A percentile compares a stretch with the other conserved stretches of the same genome.
Conservation (phyloP, 768 basidiomycete genomes). For the Pulveroboletus sp. region DNA sequence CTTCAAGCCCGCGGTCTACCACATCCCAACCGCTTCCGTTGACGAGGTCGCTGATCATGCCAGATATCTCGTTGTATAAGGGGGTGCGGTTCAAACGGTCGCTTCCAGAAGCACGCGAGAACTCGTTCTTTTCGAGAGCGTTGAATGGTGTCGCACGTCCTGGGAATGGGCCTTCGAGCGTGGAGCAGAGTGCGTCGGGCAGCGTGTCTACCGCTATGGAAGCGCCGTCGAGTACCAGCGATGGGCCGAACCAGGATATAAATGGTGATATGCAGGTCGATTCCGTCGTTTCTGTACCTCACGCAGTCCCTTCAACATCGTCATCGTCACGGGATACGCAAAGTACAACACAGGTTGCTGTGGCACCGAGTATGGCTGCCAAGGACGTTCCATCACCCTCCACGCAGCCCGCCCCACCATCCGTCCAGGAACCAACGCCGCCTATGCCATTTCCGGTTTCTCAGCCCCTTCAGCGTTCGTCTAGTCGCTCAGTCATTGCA, state of each 20-base stretch:
- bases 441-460: not conserved
- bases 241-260: not conserved
- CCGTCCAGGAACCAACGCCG: not conserved
- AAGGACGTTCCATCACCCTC: not conserved
- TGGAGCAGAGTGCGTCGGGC: not conserved
- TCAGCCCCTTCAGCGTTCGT: not conserved
- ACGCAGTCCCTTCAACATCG: not conserved
- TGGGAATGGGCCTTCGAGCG: not conserved
- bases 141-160: slow-evolving; percentile 2
- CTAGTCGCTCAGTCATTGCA: slow-evolving; percentile 15
- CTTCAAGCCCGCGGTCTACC: not conserved
- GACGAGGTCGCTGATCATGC: slow-evolving; percentile 11
- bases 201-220: not conserved
- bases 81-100: slow-evolving; percentile 22
- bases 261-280: slow-evolving; percentile 10
- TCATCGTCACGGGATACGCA: not conserved
- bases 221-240: not conserved
- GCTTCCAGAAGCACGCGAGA: slow-evolving; percentile 5
- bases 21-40: not conserved
- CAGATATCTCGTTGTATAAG: slow-evolving; percentile 23
- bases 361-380: not conserved
- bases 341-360: not conserved
- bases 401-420: not conserved
- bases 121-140: slow-evolving; percentile 26
- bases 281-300: not conserved